A percentile compares a stretch with the other conserved stretches of the same genome.
phyloP scores from a whole-genome alignment of 768 basidiomycete genomes.

The Suillus bovinus region DNA sequence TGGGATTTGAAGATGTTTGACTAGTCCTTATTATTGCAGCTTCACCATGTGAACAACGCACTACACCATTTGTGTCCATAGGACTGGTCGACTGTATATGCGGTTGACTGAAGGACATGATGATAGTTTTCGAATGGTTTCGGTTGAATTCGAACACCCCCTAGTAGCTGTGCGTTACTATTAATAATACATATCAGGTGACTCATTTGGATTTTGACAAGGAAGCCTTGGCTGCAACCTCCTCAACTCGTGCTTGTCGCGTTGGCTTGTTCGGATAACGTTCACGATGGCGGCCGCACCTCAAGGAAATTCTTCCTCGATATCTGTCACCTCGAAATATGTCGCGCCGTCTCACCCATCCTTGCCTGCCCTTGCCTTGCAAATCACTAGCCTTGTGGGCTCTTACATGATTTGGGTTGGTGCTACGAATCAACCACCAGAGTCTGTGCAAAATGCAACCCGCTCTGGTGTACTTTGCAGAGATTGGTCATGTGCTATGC shows the following conservation, averaged over 20 bases:
- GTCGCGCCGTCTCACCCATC: constrained; percentile 50
- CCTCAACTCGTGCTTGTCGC: not conserved
- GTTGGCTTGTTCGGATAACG: not conserved
- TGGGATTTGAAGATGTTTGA: constrained; percentile 29
- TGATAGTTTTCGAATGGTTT: no score
- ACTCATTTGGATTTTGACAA: constrained; percentile 2
- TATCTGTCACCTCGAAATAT: constrained; percentile 50
- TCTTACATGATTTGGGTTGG: constrained; percentile 88
- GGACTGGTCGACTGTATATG: constrained; percentile 25
- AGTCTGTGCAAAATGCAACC: constrained; percentile 49
- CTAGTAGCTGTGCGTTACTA: not conserved
- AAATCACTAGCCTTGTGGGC: constrained; percentile 64
- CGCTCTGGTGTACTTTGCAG: constrained; percentile 57
- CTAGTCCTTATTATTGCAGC: constrained; percentile 29
- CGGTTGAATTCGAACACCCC: constrained; percentile 3
- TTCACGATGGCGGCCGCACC: not conserved
- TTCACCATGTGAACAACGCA: constrained; percentile 38
- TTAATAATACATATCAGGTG: constrained; percentile 23
- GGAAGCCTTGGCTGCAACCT: not conserved
- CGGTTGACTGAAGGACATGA: constrained; percentile 15
- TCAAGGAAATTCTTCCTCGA: constrained; percentile 16
- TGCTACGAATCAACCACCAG: constrained; percentile 46
- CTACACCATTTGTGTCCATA: constrained; percentile 27
- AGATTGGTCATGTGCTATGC: constrained; percentile 89
- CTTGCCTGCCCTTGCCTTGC: constrained; percentile 60